Evolutionary conservation across 257 asterid genomes (phyloP), one percentile per base, ranked within the genome.

Genomic region (Euphrasia confusa): DNA sequence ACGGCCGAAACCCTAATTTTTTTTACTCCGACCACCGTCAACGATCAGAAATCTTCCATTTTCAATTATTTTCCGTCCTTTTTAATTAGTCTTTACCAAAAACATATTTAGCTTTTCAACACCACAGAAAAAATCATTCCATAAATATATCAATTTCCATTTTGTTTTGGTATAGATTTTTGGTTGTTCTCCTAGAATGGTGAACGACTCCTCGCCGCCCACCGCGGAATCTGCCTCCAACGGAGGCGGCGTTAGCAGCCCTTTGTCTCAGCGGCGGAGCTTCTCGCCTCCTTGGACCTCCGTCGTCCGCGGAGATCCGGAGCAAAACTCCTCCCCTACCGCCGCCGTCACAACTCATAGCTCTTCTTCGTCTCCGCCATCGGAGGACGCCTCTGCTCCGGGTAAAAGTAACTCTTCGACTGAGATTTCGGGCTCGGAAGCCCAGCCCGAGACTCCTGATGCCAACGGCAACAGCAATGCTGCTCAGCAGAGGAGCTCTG

Each of bases 221-320:
- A 3, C 61, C 21, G 21, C 76, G 3, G 72, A 68, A 33, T 68
- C 15, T 32, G 70, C 63, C 64, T 59, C 72, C 39, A 70, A 48
- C 12, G 80, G 66, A 32, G 84, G 75, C 2, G 81, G 65, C 17
- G 66, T 17, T 2, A 70, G 11, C 55, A 76, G 79, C 44, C 80
- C 85, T 1, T 75, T 40, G 61, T 60, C 80, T 2, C 73, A 71
- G 69, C 76, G 82, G 61, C 68, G 76, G 60, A 73, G 66, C 3
- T 65, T 78, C 1, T 45, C 71, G 3, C 71, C 84, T 5, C 84
- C 85, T 0, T 86, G 95, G 95, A 87, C 88, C 2, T 85, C 83
- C 24, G 80, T 87, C 4, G 94, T 84, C 8, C 80, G 94, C 0
- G 88, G 92, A 2, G 79, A 81, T 73, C 54, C 80, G 8, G 85